Conservation (phyloP, 441 rosid species). For the Euphorbia schlechtendalii region DNA sequence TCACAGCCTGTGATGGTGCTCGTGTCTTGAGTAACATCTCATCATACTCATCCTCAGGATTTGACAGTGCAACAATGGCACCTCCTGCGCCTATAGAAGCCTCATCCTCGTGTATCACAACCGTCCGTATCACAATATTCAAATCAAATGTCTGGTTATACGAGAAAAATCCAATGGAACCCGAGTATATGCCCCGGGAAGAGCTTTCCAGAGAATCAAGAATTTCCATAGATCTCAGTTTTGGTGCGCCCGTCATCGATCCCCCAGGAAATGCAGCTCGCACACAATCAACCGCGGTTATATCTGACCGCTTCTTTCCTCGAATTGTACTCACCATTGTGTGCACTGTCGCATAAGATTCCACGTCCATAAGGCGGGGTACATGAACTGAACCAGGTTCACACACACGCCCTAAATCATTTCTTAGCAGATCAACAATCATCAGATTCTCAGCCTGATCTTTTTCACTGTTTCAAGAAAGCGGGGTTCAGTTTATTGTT, state of each 20-base stretch:
- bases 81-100: constrained; percentile 96
- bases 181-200: constrained; percentile 86
- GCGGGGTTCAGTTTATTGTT: not conserved
- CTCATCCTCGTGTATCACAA: constrained; percentile 70
- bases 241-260: constrained; percentile 98
- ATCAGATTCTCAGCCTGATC: constrained; percentile 95
- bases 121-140: constrained; percentile 85
- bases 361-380: constrained; percentile 89
- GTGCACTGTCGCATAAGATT: constrained; percentile 92
- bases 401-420: constrained; percentile 89
- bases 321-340: constrained; percentile 94
- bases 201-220: constrained; percentile 75
- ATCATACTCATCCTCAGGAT: constrained; percentile 76
- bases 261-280: constrained; percentile 95
- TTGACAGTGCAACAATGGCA: constrained; percentile 74
- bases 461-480: constrained; percentile 65
- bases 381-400: constrained; percentile 89
- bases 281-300: constrained; percentile 65
- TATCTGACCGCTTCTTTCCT: constrained; percentile 52
- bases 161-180: constrained; percentile 85
- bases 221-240: constrained; percentile 83
- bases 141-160: constrained; percentile 82
- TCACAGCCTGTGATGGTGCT: constrained; percentile 69
- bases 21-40: constrained; percentile 81
- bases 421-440: constrained; percentile 95